phyloP scores from a whole-genome alignment of 768 basidiomycete genomes.

The Boletus tylopilopsis region DNA sequence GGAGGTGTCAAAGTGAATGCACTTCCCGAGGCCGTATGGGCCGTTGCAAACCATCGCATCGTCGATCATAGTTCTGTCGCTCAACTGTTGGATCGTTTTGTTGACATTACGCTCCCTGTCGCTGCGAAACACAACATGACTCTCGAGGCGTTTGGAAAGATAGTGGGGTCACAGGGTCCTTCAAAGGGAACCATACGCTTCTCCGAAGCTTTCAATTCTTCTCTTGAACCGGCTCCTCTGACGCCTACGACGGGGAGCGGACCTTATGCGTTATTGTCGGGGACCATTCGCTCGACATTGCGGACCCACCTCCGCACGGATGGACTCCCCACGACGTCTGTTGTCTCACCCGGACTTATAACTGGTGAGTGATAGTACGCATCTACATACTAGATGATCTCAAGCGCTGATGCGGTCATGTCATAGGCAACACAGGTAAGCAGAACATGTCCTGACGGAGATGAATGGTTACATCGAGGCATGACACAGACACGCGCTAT shows the following conservation, averaged over 20 bases:
- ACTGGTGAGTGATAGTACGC: conserved; percentile 13
- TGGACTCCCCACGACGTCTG: conserved; percentile 16
- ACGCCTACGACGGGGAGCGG: conserved; percentile 36
- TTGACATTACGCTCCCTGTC: conserved; percentile 1
- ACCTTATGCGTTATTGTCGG: conserved; percentile 40
- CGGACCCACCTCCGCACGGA: conserved; percentile 29
- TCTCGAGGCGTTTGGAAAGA: conserved; percentile 38
- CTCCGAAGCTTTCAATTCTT: conserved; percentile 33
- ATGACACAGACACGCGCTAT: conserved; percentile 37
- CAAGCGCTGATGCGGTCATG: conserved; percentile 2
- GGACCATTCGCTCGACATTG: conserved; percentile 39
- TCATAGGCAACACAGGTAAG: conserved; percentile 24
- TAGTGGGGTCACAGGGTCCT: conserved; percentile 19
- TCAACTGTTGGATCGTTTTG: conserved; percentile 14
- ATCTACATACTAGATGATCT: neutral
- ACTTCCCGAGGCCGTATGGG: conserved; percentile 40
- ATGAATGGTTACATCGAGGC: conserved; percentile 16
- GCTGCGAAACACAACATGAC: conserved; percentile 39
- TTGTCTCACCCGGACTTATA: conserved; percentile 38
- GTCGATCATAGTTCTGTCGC: conserved; percentile 28
- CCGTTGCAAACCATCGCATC: conserved; percentile 34
- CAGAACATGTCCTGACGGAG: conserved; percentile 14
- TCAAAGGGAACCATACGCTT: conserved; percentile 37
- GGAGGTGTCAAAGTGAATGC: conserved; percentile 46
- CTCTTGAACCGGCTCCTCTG: conserved; percentile 40